These are phyloP conservation scores for Cryptococcus sp. DNA, from an alignment of 1,284 basidiomycete species.

Conservation along the genomic window DNA sequence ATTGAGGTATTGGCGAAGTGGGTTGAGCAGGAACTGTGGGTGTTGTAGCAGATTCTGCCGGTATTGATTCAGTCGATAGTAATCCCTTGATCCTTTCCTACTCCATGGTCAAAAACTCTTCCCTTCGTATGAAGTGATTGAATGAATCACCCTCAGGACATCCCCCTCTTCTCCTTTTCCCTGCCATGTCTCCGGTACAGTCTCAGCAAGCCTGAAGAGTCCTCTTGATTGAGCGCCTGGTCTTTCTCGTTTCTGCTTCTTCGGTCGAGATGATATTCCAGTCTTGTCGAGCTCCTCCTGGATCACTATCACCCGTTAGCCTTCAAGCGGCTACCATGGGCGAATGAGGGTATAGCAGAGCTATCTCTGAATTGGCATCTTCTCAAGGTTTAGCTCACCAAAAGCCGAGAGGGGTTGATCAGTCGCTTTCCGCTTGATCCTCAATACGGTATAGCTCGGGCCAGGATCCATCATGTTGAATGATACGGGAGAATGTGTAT, in stretches of 20 bases:
- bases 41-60: not conserved
- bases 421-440: slow-evolving; percentile 49
- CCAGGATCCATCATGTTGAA: slow-evolving; percentile 4
- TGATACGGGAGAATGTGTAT: too few relatives aligned
- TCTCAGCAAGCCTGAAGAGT: slow-evolving; percentile 47
- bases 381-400: slow-evolving; percentile 17
- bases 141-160: slow-evolving; percentile 31
- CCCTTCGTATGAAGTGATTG: not conserved
- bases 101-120: not conserved
- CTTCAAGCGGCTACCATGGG: not conserved
- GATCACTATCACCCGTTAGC: slow-evolving; percentile 32
- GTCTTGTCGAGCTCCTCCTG: slow-evolving; percentile 22
- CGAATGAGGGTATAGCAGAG: too few relatives aligned
- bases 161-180: slow-evolving; percentile 40
- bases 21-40: not conserved
- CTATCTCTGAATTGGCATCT: too few relatives aligned
- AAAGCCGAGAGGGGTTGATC: slow-evolving; percentile 45
- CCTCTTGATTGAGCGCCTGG: slow-evolving; percentile 17
- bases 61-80: slow-evolving; percentile 9
- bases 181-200: slow-evolving; percentile 45
- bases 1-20: not conserved
- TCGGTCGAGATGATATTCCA: not conserved
- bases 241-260: slow-evolving; percentile 27
- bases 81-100: slow-evolving; percentile 20
- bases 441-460: slow-evolving; percentile 39